phyloP scores from a whole-genome alignment of 2,329 filamentous ascomycete genomes.

The Cladosporium sp. region DNA sequence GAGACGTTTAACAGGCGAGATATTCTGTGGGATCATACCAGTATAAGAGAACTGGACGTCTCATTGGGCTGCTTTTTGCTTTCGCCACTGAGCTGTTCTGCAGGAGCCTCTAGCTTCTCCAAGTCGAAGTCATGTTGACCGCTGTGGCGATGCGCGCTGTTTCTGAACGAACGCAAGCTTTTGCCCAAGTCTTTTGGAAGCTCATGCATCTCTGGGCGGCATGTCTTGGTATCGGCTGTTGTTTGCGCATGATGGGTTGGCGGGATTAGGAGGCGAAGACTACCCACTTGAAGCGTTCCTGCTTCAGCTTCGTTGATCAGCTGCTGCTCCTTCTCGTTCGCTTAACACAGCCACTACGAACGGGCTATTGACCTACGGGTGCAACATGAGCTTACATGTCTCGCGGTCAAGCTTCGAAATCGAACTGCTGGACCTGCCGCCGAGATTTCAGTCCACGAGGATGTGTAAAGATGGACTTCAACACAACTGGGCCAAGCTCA shows the following conservation, averaged over 20 bases:
- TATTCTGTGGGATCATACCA: background rate
- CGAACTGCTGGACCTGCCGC: background rate
- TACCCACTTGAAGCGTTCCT: background rate
- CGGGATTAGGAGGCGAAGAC: background rate
- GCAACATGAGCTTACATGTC: background rate
- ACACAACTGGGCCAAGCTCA: background rate
- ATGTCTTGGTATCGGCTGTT: slow-evolving; percentile 8
- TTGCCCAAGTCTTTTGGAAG: slow-evolving; percentile 35
- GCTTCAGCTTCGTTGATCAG: slow-evolving; percentile 11
- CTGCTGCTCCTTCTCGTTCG: slow-evolving; percentile 11
- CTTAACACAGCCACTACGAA: slow-evolving; percentile 5
- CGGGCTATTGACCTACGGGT: background rate
- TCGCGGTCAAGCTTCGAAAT: background rate
- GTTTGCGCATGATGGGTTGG: slow-evolving; percentile 12
- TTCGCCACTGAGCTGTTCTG: slow-evolving; percentile 25
- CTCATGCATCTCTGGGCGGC: slow-evolving; percentile 33
- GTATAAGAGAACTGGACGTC: slow-evolving; percentile 10
- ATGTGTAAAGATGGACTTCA: background rate
- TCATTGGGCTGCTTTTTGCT: slow-evolving; percentile 21
- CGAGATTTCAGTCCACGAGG: too few species aligned
- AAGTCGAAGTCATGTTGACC: slow-evolving; percentile 26
- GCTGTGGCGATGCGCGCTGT: slow-evolving; percentile 30
- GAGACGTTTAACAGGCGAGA: too few species aligned
- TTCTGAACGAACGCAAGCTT: slow-evolving; percentile 34
- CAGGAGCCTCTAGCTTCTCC: slow-evolving; percentile 19